Conservation (phyloP, 148 eudicot species). For the Nepenthes gracilis region DNA sequence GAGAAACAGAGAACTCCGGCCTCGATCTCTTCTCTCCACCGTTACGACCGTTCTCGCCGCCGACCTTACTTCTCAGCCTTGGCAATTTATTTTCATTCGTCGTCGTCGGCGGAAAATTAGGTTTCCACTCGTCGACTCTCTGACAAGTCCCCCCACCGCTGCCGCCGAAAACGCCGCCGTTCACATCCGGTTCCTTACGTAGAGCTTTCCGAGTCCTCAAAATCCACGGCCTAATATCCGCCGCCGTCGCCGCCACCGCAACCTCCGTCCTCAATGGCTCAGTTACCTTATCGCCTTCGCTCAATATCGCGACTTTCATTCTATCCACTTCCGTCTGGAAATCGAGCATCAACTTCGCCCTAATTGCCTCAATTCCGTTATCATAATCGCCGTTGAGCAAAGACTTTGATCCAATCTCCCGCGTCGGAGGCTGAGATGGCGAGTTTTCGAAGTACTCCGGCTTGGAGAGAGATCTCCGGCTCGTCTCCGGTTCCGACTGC, state of each 20-base stretch:
- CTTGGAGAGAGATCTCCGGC: background rate
- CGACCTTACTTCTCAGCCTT: slow-evolving; percentile 7
- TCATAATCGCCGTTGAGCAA: background rate
- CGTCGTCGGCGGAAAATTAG: slow-evolving; percentile 14
- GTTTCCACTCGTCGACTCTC: slow-evolving; percentile 11
- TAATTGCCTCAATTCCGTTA: slow-evolving; percentile 8
- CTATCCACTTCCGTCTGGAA: slow-evolving; percentile 9
- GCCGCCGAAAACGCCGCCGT: slow-evolving; percentile 1
- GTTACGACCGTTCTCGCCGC: background rate
- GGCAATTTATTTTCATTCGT: slow-evolving; percentile 11
- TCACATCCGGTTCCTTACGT: slow-evolving; percentile 14
- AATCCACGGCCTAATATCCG: slow-evolving; percentile 30
- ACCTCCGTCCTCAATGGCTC: slow-evolving; percentile 6
- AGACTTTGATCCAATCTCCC: background rate
- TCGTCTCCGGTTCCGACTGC: background rate
- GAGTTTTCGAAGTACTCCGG: background rate
- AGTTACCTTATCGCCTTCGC: slow-evolving; percentile 4
- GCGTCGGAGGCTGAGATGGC: background rate
- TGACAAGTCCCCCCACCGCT: slow-evolving; percentile 11
- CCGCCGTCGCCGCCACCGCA: background rate
- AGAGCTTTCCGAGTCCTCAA: slow-evolving; percentile 39
- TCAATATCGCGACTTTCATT: slow-evolving; percentile 8
- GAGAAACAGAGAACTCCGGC: slow-evolving; percentile 24
- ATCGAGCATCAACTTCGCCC: slow-evolving; percentile 16
- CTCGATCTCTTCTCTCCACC: slow-evolving; percentile 15